Conservation (phyloP, 805 yeast genomes). For the Metschnikowia dekortorum region DNA sequence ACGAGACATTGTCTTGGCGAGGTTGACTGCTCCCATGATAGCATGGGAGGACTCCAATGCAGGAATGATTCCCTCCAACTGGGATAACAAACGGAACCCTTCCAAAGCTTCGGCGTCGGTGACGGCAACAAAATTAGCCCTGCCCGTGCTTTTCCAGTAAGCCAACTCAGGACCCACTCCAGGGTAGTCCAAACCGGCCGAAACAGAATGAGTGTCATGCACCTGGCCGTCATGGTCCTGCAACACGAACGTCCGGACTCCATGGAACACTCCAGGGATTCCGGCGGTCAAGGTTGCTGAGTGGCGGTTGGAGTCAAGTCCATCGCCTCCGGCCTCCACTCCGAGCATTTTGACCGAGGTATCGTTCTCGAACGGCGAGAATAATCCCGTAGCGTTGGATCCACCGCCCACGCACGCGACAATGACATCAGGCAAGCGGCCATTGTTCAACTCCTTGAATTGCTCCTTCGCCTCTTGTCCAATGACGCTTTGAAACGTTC, state of each 20-base stretch:
- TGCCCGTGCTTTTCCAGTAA: conserved; percentile 88
- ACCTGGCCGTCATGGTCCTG: conserved; percentile 94
- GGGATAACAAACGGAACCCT: conserved; percentile 85
- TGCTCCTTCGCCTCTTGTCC: conserved; percentile 94
- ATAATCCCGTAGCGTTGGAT: conserved; percentile 93
- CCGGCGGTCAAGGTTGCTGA: conserved; percentile 97
- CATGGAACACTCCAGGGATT: conserved; percentile 95
- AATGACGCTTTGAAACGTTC: conserved; percentile 97
- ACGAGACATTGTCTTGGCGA: conserved; percentile 74
- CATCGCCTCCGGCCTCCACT: conserved; percentile 99
- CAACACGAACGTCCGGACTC: conserved; percentile 89
- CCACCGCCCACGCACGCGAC: conserved; percentile 99
- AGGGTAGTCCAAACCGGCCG: conserved; percentile 98
- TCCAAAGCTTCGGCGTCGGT: conserved; percentile 92
- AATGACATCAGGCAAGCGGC: conserved; percentile 84
- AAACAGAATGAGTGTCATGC: conserved; percentile 94
- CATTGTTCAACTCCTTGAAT: conserved; percentile 71
- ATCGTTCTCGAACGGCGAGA: conserved; percentile 89
- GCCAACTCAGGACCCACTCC: conserved; percentile 99
- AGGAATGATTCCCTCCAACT: conserved; percentile 96
- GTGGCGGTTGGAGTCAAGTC: conserved; percentile 81
- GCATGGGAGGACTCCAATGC: conserved; percentile 98
- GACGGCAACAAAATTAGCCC: conserved; percentile 88
- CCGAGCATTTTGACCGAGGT: conserved; percentile 75
- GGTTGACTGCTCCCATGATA: conserved; percentile 80